Base-by-base conservation (phyloP, 192 early-diverging fungal species). In the Chytriomyces hyalinus region DNA sequence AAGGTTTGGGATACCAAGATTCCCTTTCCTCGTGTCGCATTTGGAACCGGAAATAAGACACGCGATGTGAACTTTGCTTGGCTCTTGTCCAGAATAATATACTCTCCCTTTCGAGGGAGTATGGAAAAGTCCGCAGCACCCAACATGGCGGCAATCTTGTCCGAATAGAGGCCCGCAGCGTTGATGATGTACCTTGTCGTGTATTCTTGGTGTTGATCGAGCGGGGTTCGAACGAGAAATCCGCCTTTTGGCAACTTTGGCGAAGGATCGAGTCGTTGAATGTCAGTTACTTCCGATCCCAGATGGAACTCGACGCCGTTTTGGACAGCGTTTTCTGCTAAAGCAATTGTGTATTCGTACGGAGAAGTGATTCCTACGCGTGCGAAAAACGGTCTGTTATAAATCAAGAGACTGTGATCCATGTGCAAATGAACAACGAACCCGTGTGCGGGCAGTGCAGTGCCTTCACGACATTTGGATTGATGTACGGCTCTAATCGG, bases 261-360 rank as follows among this genome's bases (percentile, higher is more conserved):
- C 44, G 65, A 47, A 10, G 60, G 24, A 46, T 67, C 48, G 24
- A 80, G 65, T 8, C 76, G 73, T 51, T 84, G 81, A 36, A 87
- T 82, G 66, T 84, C 84, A 5, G 77, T 73, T 6, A 87, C 85
- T 65, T 87, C 82, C 47, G 79, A 76, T 5, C 62, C 36, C 5
- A 87, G 65, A 20, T 63, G 45, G 51, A 87, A 71, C 53, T 76
- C 61, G 61, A 85, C 84, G 49, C 85, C 85, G 76, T 87, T 87
- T 24, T n/a, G 28, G 24, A 82, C 72, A 11, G 85, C 83, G 49
- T 87, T 87, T 67, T 87, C 84, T 36, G 84, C 83, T 48, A 87
- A 61, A 20, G 85, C 83, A 65, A 87, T 87, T 11, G 77, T 77
- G 72, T 85, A 87, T 57, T 84, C 82, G 80, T 87, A 87, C 15